These are phyloP conservation scores for Lagenaria siceraria DNA, from an alignment of 306 rosid genomes.

Conservation along the genomic window DNA sequence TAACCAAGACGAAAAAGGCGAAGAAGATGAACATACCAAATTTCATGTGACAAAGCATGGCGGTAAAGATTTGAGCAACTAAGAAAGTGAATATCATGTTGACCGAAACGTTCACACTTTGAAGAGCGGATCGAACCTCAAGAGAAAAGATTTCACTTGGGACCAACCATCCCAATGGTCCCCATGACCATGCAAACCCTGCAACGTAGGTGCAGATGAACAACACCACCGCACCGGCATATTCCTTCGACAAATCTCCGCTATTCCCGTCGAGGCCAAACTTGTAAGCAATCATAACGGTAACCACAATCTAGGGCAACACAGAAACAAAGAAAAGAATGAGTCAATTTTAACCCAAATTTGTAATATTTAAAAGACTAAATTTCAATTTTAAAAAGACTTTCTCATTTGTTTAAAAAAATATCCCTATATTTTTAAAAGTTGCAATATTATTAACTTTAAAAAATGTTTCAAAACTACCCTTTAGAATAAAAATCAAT, in stretches of 20 bases:
- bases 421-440: too few relatives aligned
- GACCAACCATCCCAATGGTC: constrained; percentile 75
- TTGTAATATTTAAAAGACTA: too few relatives aligned
- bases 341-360: too few relatives aligned
- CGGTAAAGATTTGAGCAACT: constrained; percentile 55
- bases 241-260: constrained; percentile 33
- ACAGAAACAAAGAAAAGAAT: neutral
- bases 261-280: constrained; percentile 54
- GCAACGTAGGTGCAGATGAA: constrained; percentile 45
- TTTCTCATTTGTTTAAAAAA: too few relatives aligned
- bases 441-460: too few relatives aligned
- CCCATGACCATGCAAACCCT: constrained; percentile 82
- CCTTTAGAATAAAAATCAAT: too few relatives aligned
- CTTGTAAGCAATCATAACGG: constrained; percentile 35
- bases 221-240: constrained; percentile 28
- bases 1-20: constrained; percentile 32
- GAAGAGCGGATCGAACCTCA: constrained; percentile 56
- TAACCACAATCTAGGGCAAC: constrained; percentile 33
- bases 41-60: constrained; percentile 55
- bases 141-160: constrained; percentile 68
- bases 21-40: constrained; percentile 63
- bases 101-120: constrained; percentile 35
- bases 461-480: too few relatives aligned
- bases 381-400: too few relatives aligned
- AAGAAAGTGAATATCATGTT: constrained; percentile 61